These are phyloP conservation scores for Aaosphaeria pasadenensis DNA, from an alignment of 2,329 filamentous ascomycete species.

Conservation along the genomic window DNA sequence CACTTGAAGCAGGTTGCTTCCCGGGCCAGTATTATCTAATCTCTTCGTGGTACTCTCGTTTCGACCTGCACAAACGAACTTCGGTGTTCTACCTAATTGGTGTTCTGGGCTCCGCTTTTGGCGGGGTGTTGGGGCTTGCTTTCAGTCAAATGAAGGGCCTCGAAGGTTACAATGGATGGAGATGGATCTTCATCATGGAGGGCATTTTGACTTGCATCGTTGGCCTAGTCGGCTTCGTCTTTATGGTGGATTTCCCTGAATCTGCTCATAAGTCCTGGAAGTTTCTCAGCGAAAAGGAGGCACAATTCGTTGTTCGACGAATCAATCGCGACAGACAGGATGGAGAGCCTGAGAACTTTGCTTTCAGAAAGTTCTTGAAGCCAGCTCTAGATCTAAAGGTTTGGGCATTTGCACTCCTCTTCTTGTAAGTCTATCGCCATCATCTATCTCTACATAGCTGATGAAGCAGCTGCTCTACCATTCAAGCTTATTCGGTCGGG, in stretches of 20 bases:
- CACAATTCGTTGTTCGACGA: constrained; percentile 17
- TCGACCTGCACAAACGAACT: constrained; percentile 25
- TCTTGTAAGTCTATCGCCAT: constrained; percentile 19
- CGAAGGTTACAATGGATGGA: constrained; percentile 24
- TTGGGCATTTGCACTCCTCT: constrained; percentile 19
- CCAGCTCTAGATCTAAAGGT: constrained; percentile 18
- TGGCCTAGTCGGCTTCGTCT: constrained; percentile 15
- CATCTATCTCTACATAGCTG: constrained; percentile 18
- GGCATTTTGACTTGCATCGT: constrained; percentile 23
- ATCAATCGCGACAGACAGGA: constrained; percentile 20
- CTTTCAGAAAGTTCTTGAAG: constrained; percentile 12
- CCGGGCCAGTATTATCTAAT: constrained; percentile 36
- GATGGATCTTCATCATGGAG: constrained; percentile 8
- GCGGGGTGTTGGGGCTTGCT: constrained; percentile 35
- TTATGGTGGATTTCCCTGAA: constrained; percentile 39
- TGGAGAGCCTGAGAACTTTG: constrained; percentile 17
- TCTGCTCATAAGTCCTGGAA: constrained; percentile 13
- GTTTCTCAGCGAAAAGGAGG: constrained; percentile 21
- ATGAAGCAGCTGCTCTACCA: constrained; percentile 18
- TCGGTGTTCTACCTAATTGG: constrained; percentile 43
- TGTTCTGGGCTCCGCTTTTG: constrained; percentile 22
- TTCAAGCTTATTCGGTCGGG: constrained; percentile 27
- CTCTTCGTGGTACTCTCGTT: constrained; percentile 36
- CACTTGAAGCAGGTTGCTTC: constrained; percentile 26
- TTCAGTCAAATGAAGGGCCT: constrained; percentile 20